Evolutionary conservation across 2,329 filamentous ascomycete species (phyloP).

Genomic region (Drechslera avenae): DNA sequence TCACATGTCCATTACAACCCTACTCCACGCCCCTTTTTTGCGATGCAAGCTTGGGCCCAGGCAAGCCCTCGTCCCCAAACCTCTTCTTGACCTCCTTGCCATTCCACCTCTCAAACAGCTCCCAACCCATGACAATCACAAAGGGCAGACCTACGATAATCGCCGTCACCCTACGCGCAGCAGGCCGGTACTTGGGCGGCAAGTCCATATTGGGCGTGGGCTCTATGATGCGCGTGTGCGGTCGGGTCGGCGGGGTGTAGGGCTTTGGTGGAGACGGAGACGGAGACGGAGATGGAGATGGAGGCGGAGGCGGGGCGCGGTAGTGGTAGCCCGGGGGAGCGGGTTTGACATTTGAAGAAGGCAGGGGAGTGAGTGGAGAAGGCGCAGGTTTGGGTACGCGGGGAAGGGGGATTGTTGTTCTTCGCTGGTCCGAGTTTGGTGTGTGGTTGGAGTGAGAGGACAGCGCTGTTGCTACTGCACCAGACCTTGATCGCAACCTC

Average conservation of each 20-base stretch:
- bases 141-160: conserved; percentile 46
- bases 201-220: conserved; percentile 27
- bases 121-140: conserved; percentile 40
- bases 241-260: background rate
- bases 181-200: conserved; percentile 41
- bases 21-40: too few species aligned
- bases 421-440: too few species aligned
- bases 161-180: conserved; percentile 36
- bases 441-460: too few species aligned
- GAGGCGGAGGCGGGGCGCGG: too few species aligned
- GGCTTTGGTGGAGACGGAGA: background rate
- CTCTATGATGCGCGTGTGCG: conserved; percentile 23
- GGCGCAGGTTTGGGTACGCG: background rate
- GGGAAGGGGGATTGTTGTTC: background rate
- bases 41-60: too few species aligned
- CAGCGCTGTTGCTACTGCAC: too few species aligned
- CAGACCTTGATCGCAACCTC: too few species aligned
- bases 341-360: too few species aligned
- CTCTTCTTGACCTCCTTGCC: conserved; percentile 20
- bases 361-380: background rate
- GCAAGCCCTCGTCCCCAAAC: conserved; percentile 8
- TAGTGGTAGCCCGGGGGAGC: too few species aligned
- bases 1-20: too few species aligned
- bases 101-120: conserved; percentile 37
- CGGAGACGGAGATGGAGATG: too few species aligned